Percentiles rank a stretch among this genome's conserved stretches.
Conservation (phyloP, 202 grass and related monocot genomes). For the Panicum hallii region DNA sequence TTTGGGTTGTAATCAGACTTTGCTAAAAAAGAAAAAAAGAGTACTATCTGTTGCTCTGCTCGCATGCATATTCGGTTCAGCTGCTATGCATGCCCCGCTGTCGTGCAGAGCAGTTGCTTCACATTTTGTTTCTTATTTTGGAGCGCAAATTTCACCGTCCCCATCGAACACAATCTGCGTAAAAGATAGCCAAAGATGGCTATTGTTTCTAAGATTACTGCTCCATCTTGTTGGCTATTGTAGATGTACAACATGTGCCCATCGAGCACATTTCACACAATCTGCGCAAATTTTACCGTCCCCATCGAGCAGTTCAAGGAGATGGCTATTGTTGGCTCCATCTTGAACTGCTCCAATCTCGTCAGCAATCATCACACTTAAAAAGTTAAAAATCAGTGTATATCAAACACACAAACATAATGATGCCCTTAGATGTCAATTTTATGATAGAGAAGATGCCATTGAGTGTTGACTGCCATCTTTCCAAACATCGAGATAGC, state of each 20-base stretch:
- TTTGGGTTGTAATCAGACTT: background rate
- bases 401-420: background rate
- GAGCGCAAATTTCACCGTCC: background rate
- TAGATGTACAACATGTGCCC: too few relatives aligned
- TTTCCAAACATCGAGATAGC: background rate
- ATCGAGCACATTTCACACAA: too few relatives aligned
- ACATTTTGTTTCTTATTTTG: too few relatives aligned
- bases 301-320: background rate
- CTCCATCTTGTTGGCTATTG: too few relatives aligned
- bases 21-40: too few relatives aligned
- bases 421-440: background rate
- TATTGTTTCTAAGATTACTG: too few relatives aligned
- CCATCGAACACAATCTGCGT: background rate
- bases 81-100: too few relatives aligned
- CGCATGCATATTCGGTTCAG: too few relatives aligned
- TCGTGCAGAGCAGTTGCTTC: too few relatives aligned
- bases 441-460: background rate
- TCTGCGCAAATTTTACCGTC: background rate
- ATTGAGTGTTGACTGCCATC: background rate
- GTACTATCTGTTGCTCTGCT: too few relatives aligned
- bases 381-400: background rate
- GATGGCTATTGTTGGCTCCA: too few relatives aligned
- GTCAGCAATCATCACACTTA: background rate
- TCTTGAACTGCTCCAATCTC: too few relatives aligned
- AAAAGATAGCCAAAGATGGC: background rate